Evolutionary conservation across 257 asterid species (phyloP).

Genomic region (Dorcoceras hygrometricum): DNA sequence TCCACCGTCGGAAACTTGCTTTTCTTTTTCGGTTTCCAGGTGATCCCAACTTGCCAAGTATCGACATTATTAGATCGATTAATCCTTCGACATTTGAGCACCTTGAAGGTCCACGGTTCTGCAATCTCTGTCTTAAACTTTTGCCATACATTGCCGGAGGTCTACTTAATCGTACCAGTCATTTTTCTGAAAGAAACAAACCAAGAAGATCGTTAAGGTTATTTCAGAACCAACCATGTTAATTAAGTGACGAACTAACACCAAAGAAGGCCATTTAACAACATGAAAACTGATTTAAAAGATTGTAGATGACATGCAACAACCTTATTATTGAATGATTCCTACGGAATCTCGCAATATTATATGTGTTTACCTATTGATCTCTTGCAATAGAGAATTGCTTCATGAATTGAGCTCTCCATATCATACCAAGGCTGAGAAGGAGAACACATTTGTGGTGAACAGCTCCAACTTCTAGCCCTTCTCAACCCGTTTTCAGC

Average conservation of each 20-base stretch:
- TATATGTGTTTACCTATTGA: constrained; percentile 30
- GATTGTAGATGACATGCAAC: background rate
- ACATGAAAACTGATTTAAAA: background rate
- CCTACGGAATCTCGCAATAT: too few species aligned
- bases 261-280: too few species aligned
- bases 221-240: too few species aligned
- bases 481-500: background rate
- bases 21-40: background rate
- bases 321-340: background rate
- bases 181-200: background rate
- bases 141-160: background rate
- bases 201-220: background rate
- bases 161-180: background rate
- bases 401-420: constrained; percentile 37
- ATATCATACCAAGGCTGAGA: constrained; percentile 11
- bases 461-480: constrained; percentile 13
- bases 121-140: background rate
- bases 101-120: background rate
- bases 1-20: too few species aligned
- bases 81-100: background rate
- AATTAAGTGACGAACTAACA: too few species aligned
- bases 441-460: constrained; percentile 21
- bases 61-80: too few species aligned
- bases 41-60: background rate
- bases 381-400: constrained; percentile 41